Evolutionary conservation across 176 grass and related monocot genomes (phyloP), one percentile per base, ranked within the genome.

Genomic region (Chrysopogon serrulatus): DNA sequence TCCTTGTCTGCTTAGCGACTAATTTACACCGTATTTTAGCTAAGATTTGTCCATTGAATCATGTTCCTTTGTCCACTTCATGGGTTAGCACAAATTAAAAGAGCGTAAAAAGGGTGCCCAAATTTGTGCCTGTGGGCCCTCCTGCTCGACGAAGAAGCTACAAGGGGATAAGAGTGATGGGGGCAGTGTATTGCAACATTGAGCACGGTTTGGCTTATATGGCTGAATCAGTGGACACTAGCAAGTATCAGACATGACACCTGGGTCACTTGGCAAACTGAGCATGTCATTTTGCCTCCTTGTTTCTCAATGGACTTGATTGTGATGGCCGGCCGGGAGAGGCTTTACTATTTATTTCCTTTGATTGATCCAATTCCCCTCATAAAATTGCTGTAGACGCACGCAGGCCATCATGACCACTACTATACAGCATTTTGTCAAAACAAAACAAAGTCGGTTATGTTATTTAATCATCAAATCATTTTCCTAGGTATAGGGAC

Each of bases 11-110:
- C 43, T 68, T 61, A n/a, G 19, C 51, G 53, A n/a, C 54, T 73
- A 90, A 72, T 82, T 65, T 65, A 81, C 78, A 64, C 23, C 88
- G 66, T 82, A 90, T 86, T 86, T 86, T 62, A 81, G 88, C 88
- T 86, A 86, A 90, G 83, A 90, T 90, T 86, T 86, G 73, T 21
- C 78, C 23, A 65, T 71, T 54, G 72, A 75, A 82, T 86, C 88
- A 71, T 90, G 88, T 82, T 81, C 78, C 83, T 77, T 64, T 86
- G 74, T 86, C 79, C 30, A 57, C 44, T 60, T 60, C 65, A 39
- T 73, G 79, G 24, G 67, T 51, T 75, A 49, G 74, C 59, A 73
- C 79, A 79, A n/a, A n/a, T n/a, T n/a, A n/a, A 90, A 74, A 83
- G 66, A 67, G 77, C 65, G 32, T 66, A 68, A 74, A 74, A 79